phyloP scores from a whole-genome alignment of 768 basidiomycete species.

The Mycena vulgaris region DNA sequence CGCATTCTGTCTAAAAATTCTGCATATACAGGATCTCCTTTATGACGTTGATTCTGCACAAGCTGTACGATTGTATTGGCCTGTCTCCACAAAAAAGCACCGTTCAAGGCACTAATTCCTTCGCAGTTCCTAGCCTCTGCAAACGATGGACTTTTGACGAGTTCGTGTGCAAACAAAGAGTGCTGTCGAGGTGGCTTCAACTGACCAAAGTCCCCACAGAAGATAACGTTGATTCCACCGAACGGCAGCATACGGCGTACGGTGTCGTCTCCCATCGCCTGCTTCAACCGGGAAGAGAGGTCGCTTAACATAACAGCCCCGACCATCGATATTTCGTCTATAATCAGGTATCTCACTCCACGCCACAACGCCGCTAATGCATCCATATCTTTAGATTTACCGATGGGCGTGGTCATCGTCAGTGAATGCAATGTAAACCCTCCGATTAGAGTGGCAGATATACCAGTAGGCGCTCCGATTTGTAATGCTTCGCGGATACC shows the following conservation, averaged over 20 bases:
- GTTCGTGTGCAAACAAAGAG: constrained; percentile 36
- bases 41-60: constrained; percentile 32
- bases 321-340: constrained; percentile 40
- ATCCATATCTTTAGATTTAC: constrained; percentile 22
- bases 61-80: constrained; percentile 25
- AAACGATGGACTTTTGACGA: constrained; percentile 23
- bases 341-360: constrained; percentile 40
- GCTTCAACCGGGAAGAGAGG: constrained; percentile 39
- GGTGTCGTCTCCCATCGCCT: constrained; percentile 36
- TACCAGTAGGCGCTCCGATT: constrained; percentile 41
- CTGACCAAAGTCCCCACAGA: constrained; percentile 50
- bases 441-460: constrained; percentile 44
- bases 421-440: constrained; percentile 50
- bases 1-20: constrained; percentile 28
- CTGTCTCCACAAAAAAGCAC: constrained; percentile 2
- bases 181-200: constrained; percentile 38
- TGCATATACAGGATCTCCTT: constrained; percentile 24
- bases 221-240: constrained; percentile 51
- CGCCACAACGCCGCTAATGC: constrained; percentile 30
- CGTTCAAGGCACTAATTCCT: background rate
- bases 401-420: constrained; percentile 30
- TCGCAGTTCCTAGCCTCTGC: background rate
- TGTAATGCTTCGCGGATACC: background rate
- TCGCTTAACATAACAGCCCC: constrained; percentile 38
- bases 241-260: constrained; percentile 33